Conservation (phyloP, 345 rosid genomes). For the Gossypium sturtianum region DNA sequence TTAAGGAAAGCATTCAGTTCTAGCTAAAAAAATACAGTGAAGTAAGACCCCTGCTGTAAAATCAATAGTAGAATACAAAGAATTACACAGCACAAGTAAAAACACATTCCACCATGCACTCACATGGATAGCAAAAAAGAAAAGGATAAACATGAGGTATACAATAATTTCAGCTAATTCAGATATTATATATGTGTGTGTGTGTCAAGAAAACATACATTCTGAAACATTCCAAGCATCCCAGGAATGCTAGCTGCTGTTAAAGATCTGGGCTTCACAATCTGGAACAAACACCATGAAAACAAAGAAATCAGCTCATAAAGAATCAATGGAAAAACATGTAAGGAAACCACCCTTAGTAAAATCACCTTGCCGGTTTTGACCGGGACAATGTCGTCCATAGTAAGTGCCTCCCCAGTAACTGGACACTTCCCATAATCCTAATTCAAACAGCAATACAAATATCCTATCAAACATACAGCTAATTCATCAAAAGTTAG, state of each 20-base stretch:
- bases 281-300: conserved; percentile 34
- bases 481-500: conserved; percentile 7
- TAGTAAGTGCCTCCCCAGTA: conserved; percentile 66
- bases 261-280: conserved; percentile 78
- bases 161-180: neutral
- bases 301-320: conserved; percentile 1
- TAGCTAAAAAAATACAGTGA: neutral
- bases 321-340: neutral
- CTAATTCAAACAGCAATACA: conserved; percentile 27
- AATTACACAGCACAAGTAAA: neutral
- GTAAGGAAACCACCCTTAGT: neutral
- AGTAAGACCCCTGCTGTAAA: neutral
- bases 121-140: neutral
- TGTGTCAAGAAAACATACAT: conserved; percentile 34
- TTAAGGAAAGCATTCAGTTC: neutral
- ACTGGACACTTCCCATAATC: conserved; percentile 90
- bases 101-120: neutral
- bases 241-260: conserved; percentile 97
- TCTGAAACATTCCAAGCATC: conserved; percentile 92
- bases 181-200: neutral
- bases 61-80: neutral
- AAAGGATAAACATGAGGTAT: neutral
- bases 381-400: conserved; percentile 76
- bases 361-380: conserved; percentile 63
- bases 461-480: neutral